Evolutionary conservation across 805 yeast genomes (phyloP), one percentile per base, ranked within the genome.

Genomic region (Candida odintsovae): DNA sequence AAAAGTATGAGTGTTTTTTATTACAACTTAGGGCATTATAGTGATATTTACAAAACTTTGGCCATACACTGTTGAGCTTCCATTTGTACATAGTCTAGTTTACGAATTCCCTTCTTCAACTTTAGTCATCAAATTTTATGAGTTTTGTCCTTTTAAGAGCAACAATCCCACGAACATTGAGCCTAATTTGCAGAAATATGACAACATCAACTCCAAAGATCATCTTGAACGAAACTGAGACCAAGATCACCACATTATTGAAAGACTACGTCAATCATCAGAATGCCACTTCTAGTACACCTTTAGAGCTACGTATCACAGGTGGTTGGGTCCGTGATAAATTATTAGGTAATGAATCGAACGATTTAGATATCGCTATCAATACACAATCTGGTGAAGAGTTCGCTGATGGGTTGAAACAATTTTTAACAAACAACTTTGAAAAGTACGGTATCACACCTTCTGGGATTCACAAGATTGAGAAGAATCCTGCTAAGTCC

Each of bases 301-400:
- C 52, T n/a, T 61, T 83, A 10, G 82, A 75, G 39, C 71, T 86
- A 13, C 65, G 99, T 50, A 86, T 94, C 54, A 90, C 97, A 0
- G 99, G 99, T 31, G 99, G 99, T 0, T 92, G 99, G 99, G 99
- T 94, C 3, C 76, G 99, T 56, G 99, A 94, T 64, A 94, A 94
- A 66, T 69, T 94, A 25, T 69, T 94, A 26, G 95, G 96, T 0
- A 73, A 75, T 41, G 80, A 78, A 20, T 82, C 92, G 38, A 82
- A 92, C 59, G 99, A 94, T 63, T 71, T 94, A 26, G 99, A 94
- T 58, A 87, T 94, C 41, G 97, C 97, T 7, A 80, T 94, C 41
- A 90, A 94, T 64, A 73, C 73, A 45, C 67, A 88, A 59, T 78
- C 95, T 0, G 99, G 99, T 0, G 90, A 86, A 57, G 81, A 80